Evolutionary conservation across 352 stramenopile species (phyloP).

Genomic region (Phytophthora boehmeriae): DNA sequence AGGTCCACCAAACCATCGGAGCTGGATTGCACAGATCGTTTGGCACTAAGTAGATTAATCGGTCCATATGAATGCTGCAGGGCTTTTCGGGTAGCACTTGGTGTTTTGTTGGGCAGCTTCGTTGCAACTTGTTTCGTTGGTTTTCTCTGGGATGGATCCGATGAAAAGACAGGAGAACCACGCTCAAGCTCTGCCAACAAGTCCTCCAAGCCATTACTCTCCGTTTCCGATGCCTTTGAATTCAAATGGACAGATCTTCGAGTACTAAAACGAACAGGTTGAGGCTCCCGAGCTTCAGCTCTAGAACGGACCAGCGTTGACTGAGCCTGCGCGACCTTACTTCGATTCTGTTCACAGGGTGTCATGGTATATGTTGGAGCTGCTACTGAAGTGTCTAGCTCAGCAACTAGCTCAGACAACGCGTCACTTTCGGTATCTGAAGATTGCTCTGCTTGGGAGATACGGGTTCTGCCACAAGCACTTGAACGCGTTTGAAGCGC

Average conservation of each 20-base stretch:
- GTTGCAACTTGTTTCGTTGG: slow-evolving; percentile 1
- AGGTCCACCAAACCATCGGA: slow-evolving; percentile 59
- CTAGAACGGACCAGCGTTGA: neutral
- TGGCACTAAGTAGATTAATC: slow-evolving; percentile 12
- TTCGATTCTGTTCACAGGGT: neutral
- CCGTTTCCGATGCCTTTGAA: slow-evolving; percentile 42
- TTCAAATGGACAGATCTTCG: slow-evolving; percentile 33
- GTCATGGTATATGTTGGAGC: neutral
- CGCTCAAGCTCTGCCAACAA: slow-evolving; percentile 53
- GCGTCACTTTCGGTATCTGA: slow-evolving; percentile 58
- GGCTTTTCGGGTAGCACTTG: slow-evolving; percentile 4
- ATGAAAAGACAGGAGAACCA: neutral
- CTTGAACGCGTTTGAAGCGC: slow-evolving; percentile 3
- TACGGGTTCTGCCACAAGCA: no score
- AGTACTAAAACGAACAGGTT: neutral
- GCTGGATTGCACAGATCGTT: slow-evolving; percentile 29
- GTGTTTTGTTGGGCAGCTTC: slow-evolving; percentile 6
- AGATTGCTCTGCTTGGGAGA: slow-evolving; percentile 2
- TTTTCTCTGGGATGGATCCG: slow-evolving; percentile 7
- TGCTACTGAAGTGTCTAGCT: slow-evolving; percentile 34
- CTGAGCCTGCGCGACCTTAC: neutral
- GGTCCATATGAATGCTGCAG: neutral
- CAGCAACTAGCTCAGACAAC: slow-evolving; percentile 47
- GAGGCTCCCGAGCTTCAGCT: neutral
- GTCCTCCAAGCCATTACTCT: slow-evolving; percentile 59